Evolutionary conservation across 306 rosid genomes (phyloP).

Genomic region (Parietaria judaica): DNA sequence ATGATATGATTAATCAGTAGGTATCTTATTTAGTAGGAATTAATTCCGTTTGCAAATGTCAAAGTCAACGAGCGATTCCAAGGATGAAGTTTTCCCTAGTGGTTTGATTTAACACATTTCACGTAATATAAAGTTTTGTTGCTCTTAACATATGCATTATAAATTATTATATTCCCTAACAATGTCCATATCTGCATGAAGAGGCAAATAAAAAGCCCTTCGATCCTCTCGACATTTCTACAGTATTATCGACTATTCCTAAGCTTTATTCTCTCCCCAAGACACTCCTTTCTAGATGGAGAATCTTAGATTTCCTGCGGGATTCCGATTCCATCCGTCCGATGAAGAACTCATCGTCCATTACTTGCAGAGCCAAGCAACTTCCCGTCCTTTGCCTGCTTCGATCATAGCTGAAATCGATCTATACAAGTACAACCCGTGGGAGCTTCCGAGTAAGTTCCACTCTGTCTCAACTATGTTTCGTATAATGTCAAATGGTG

Average conservation of each 20-base stretch:
- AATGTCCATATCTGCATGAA: constrained; percentile 41
- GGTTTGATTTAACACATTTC: constrained; percentile 26
- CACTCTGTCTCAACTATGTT: constrained; percentile 14
- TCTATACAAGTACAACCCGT: constrained; percentile 56
- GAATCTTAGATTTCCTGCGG: constrained; percentile 51
- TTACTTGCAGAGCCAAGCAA: constrained; percentile 50
- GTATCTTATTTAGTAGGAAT: too few species aligned
- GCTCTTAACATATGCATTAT: too few species aligned
- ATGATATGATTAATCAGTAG: too few species aligned
- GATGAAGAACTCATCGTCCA: constrained; percentile 83
- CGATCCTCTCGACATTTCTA: constrained; percentile 14
- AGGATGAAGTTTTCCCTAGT: constrained; percentile 24
- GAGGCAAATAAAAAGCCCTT: constrained; percentile 24
- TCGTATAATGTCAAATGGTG: neutral
- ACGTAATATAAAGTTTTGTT: constrained; percentile 23
- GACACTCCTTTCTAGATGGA: neutral
- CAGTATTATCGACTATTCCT: constrained; percentile 18
- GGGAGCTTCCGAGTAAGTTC: constrained; percentile 74
- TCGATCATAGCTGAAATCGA: constrained; percentile 55
- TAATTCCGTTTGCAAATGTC: neutral
- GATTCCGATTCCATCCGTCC: constrained; percentile 77
- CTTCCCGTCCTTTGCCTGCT: constrained; percentile 63
- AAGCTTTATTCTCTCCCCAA: too few species aligned
- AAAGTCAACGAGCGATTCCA: constrained; percentile 19
- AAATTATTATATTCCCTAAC: constrained; percentile 8